Conservation (phyloP, 2,329 filamentous ascomycete genomes). For the Monosporascus sp. region DNA sequence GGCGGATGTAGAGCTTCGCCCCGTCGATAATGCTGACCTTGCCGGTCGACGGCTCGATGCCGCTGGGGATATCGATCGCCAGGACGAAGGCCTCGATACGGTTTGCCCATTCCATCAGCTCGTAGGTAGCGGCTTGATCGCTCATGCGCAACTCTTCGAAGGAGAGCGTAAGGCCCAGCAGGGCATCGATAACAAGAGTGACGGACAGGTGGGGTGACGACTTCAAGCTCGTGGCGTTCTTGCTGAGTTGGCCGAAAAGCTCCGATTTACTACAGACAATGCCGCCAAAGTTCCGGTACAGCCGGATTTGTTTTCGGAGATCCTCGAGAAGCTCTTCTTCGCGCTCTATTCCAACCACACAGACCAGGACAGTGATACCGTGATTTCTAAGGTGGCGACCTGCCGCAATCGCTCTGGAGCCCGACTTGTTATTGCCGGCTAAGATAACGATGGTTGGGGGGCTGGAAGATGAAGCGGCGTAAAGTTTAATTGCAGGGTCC, state of each 20-base stretch:
- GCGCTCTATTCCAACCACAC: conserved; percentile 78
- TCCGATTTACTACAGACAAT: conserved; percentile 59
- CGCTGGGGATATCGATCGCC: conserved; percentile 86
- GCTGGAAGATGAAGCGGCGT: conserved; percentile 22
- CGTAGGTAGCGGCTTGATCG: conserved; percentile 78
- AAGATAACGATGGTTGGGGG: conserved; percentile 60
- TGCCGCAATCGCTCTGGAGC: conserved; percentile 77
- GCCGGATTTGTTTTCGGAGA: conserved; percentile 72
- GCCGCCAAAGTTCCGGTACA: conserved; percentile 80
- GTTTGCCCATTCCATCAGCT: conserved; percentile 92
- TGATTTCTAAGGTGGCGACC: conserved; percentile 83
- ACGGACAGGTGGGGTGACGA: conserved; percentile 22
- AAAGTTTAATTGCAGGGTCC: conserved; percentile 53
- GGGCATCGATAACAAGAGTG: conserved; percentile 61
- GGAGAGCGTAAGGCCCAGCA: conserved; percentile 79
- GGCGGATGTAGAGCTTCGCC: conserved; percentile 70
- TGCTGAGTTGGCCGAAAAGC: conserved; percentile 55
- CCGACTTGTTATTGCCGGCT: conserved; percentile 93
- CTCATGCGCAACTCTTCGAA: conserved; percentile 84
- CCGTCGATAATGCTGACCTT: conserved; percentile 64
- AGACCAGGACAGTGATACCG: conserved; percentile 73
- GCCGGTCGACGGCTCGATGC: conserved; percentile 75
- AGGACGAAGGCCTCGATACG: conserved; percentile 77
- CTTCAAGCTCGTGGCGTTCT: conserved; percentile 31
- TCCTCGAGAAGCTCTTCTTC: conserved; percentile 76